Base-by-base conservation (phyloP, 805 yeast species). In the Yamadazyma olivae region DNA sequence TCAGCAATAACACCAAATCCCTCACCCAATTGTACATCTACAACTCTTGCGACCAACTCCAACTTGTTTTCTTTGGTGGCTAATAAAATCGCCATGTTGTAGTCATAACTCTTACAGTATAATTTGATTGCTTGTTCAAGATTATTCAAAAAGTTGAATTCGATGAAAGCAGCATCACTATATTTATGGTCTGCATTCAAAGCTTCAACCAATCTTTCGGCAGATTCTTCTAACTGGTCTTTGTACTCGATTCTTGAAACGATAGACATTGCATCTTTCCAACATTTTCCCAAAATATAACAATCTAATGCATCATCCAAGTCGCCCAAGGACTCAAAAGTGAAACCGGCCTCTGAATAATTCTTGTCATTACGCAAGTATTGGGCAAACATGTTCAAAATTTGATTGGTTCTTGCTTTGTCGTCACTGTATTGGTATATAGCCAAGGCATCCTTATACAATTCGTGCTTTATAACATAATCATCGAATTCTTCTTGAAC, bases 1-100 rank as follows among this genome's bases (percentile, higher is more conserved):
- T 93, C 98, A 4, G 95, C 91, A 43, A 89, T 69, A 0, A 74
- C 67, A 45, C 95, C 95, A 60, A 89, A 93, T 1, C 95, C 93
- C 56, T 91, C 98, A 32, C 84, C 81, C 24, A 91, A 58, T 14
- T 81, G 84, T 1, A 81, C 76, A 46, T 87, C 95, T 32, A 89
- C 74, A 10, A 83, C 62, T 4, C 68, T 60, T 30, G 73, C 77
- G 9, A 86, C 59, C 18, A 82, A 56, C 10, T 75, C 79, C 1
- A 50, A 34, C 32, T 52, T 53, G 4, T 60, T 53, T 35, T 74
- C 71, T 27, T 69, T 69, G 14, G 62, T 53, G 5, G 86, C 81
- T 17, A 83, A 50, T 38, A 91, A 64, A 22, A 84, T 75, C 0
- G 97, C 98, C 28, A 77, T 81, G 33, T 81, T 89, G 55, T 74